phyloP scores from a whole-genome alignment of 345 rosid species.

The Turnera subulata region DNA sequence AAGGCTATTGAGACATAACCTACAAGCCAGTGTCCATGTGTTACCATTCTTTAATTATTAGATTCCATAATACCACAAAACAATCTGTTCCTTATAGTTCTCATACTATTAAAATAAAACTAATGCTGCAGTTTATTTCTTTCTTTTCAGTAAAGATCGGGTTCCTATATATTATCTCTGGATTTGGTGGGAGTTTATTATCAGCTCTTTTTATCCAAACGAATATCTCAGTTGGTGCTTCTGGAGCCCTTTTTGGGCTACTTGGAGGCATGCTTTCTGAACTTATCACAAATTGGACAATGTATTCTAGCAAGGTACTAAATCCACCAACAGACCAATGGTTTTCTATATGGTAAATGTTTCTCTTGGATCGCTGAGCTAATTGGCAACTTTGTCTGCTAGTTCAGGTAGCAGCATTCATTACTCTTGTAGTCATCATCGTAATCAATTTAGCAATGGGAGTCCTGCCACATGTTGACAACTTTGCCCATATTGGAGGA shows the following conservation, averaged over 20 bases:
- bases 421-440: conserved; percentile 72
- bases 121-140: too few relatives aligned
- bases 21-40: too few relatives aligned
- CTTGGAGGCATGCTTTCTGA: conserved; percentile 96
- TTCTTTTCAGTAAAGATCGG: conserved; percentile 57
- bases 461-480: conserved; percentile 90
- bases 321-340: background rate
- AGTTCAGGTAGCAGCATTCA: conserved; percentile 48
- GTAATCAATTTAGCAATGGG: conserved; percentile 82
- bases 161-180: conserved; percentile 76
- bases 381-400: conserved; percentile 11
- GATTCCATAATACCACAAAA: too few relatives aligned
- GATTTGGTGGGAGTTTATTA: conserved; percentile 88
- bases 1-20: too few relatives aligned
- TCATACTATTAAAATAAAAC: too few relatives aligned
- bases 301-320: conserved; percentile 75
- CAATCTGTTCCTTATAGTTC: too few relatives aligned
- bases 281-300: conserved; percentile 91
- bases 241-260: conserved; percentile 93
- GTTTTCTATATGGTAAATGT: background rate
- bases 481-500: conserved; percentile 97
- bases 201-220: conserved; percentile 83
- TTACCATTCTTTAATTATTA: too few relatives aligned
- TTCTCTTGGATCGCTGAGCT: background rate
- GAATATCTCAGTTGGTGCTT: conserved; percentile 90